A percentile compares a stretch with the other conserved stretches of the same genome.
phyloP scores from a whole-genome alignment of 441 rosid species.

The Adansonia madagascariensis region DNA sequence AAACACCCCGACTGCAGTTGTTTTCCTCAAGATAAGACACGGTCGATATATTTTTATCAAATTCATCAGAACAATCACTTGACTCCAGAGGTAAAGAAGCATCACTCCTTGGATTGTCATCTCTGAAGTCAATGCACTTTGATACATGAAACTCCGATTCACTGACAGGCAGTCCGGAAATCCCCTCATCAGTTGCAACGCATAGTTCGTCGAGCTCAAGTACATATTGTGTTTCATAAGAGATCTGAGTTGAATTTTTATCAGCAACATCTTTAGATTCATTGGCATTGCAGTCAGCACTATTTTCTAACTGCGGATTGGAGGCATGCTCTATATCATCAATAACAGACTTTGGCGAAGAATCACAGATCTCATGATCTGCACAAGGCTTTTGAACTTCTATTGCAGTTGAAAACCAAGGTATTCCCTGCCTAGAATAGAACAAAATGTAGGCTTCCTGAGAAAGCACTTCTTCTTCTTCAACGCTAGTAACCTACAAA shows the following conservation, averaged over 20 bases:
- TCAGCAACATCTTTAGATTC: slow-evolving; percentile 36
- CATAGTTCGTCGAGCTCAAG: slow-evolving; percentile 27
- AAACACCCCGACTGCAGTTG: slow-evolving; percentile 19
- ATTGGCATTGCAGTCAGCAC: slow-evolving; percentile 25
- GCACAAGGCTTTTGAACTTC: slow-evolving; percentile 40
- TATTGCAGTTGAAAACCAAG: slow-evolving; percentile 65
- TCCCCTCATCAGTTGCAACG: slow-evolving; percentile 20
- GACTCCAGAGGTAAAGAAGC: slow-evolving; percentile 29
- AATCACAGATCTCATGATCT: slow-evolving; percentile 33
- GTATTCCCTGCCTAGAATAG: slow-evolving; percentile 69
- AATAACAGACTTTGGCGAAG: slow-evolving; percentile 79
- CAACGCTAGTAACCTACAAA: slow-evolving; percentile 54
- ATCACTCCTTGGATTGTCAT: slow-evolving; percentile 27
- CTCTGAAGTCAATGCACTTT: slow-evolving; percentile 29
- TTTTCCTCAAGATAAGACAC: slow-evolving; percentile 33
- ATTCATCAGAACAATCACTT: slow-evolving; percentile 25
- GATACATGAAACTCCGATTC: slow-evolving; percentile 28
- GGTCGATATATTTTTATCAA: slow-evolving; percentile 22
- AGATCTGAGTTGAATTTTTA: slow-evolving; percentile 27
- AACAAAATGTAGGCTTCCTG: slow-evolving; percentile 75
- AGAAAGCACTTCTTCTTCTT: slow-evolving; percentile 62
- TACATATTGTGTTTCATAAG: slow-evolving; percentile 27
- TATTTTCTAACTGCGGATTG: slow-evolving; percentile 30
- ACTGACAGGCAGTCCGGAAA: neutral
- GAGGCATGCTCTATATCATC: slow-evolving; percentile 44